Conservation (phyloP, 2,329 filamentous ascomycete genomes). For the Fusarium mangiferae region DNA sequence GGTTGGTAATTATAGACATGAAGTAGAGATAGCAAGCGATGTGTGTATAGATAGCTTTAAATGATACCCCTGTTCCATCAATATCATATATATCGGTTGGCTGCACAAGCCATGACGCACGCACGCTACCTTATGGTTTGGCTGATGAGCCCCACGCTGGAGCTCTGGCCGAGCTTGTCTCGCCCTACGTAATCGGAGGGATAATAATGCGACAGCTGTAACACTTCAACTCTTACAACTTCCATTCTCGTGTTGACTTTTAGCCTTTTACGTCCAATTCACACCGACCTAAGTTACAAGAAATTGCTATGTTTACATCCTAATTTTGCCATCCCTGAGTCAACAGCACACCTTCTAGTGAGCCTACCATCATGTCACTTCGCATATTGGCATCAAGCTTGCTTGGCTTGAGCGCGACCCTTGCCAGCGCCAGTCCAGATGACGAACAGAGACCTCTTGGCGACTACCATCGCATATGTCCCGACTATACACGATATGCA, state of each 20-base stretch:
- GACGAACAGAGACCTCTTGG: conserved; percentile 42
- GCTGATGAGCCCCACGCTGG: conserved; percentile 15
- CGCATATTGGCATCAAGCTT: conserved; percentile 43
- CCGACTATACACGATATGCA: conserved; percentile 55
- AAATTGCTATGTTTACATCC: not conserved
- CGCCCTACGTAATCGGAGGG: conserved; percentile 33
- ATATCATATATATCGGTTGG: not conserved
- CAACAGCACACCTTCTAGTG: not conserved
- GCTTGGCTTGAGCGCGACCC: conserved; percentile 39
- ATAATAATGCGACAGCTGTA: conserved; percentile 26
- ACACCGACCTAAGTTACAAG: not conserved
- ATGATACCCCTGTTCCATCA: conserved; percentile 34
- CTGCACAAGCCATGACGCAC: not conserved
- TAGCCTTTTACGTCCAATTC: not conserved
- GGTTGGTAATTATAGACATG: conserved; percentile 73
- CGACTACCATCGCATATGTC: conserved; percentile 48
- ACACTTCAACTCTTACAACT: conserved; percentile 4
- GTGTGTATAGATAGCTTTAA: conserved; percentile 14
- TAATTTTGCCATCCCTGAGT: not conserved
- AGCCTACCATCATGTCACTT: conserved; percentile 39
- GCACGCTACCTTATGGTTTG: not conserved
- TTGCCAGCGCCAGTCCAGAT: conserved; percentile 32
- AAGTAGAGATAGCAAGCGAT: conserved; percentile 1
- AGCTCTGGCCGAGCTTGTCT: conserved; percentile 6
- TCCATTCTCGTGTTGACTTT: not conserved